Base-by-base conservation (phyloP, 2,329 filamentous ascomycete genomes). In the Myriosclerotinia scirpicola region DNA sequence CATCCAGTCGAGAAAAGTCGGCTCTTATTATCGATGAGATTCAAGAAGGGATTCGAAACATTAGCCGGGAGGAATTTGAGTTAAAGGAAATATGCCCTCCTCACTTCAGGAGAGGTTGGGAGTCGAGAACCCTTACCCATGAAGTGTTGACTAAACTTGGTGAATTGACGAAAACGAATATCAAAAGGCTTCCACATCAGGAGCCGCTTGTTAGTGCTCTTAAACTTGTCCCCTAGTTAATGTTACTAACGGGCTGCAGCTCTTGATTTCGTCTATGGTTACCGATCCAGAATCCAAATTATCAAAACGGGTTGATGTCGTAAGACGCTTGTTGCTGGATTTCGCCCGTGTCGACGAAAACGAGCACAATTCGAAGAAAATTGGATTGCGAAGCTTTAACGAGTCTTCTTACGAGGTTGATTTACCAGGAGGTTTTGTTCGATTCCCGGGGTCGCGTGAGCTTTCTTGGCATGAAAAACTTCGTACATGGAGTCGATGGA, bases 401-500 rank as follows among this genome's bases (percentile, higher is more conserved):
- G 30, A 60, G 30, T 26, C 58, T 40, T 50, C 58, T 50, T 34
- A 17, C 17, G 2, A 36, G 4, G 61, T 63, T 0, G 30, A 56
- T 22, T 60, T 59, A 11, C 40, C 66, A 14, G 72, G 69, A 22
- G 63, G 40, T 8, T 74, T 75, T 40, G 46, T 73, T 14, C 56
- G 66, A 38, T 71, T 71, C 64, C 58, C 66, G 55, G 46, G 64
- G 14, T 56, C 61, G n/a, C 60, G 67, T 8, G 69, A 61, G 22
- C 67, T 77, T 52, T 61, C 70, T 20, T 77, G 76, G 76, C 71
- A 70, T 15, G 70, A 76, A 34, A 71, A 67, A 55, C 52, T 74
- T n/a, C 69, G 72, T 50, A 52, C 68, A 22, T 77, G 75, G 76
- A 66, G 67, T 36, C 68, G 76, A 67, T 76, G 71, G 70, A 71